Conservation (phyloP, 768 basidiomycete genomes). For the Serendipita vermifera region DNA sequence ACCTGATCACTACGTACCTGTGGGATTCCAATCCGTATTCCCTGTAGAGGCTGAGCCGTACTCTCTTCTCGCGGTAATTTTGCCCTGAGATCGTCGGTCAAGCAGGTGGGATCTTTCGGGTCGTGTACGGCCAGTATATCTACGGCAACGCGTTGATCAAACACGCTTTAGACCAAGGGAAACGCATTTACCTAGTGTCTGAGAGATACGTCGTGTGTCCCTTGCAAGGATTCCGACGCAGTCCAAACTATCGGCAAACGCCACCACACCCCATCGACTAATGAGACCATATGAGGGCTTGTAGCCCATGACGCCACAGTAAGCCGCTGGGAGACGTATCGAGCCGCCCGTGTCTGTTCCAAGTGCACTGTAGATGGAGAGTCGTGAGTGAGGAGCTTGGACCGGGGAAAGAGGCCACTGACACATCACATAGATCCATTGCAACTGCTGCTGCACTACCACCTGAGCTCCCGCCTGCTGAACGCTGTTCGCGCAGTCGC, state of each 20-base stretch:
- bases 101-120: slow-evolving; percentile 60
- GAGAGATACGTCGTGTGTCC: slow-evolving; percentile 34
- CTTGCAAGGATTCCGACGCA: slow-evolving; percentile 75
- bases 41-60: slow-evolving; percentile 25
- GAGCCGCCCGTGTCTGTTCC: slow-evolving; percentile 96
- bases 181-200: slow-evolving; percentile 50
- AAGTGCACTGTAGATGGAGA: slow-evolving; percentile 47
- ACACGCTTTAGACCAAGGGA: neutral
- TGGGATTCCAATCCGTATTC: slow-evolving; percentile 63
- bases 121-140: slow-evolving; percentile 48
- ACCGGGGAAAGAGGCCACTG: slow-evolving; percentile 24
- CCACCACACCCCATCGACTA: slow-evolving; percentile 84
- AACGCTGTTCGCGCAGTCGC: slow-evolving; percentile 32
- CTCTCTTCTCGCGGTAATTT: slow-evolving; percentile 21
- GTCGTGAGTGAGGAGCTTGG: neutral
- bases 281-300: slow-evolving; percentile 93
- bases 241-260: slow-evolving; percentile 90
- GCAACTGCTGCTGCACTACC: slow-evolving; percentile 92
- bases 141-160: no score
- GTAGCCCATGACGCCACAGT: slow-evolving; percentile 81
- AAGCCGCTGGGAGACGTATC: slow-evolving; percentile 81
- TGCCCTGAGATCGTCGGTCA: slow-evolving; percentile 28
- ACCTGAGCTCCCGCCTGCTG: slow-evolving; percentile 87
- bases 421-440: slow-evolving; percentile 73
- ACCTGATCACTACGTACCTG: slow-evolving; percentile 31